phyloP scores from a whole-genome alignment of 1,284 basidiomycete species.

The Ustilago lituana region DNA sequence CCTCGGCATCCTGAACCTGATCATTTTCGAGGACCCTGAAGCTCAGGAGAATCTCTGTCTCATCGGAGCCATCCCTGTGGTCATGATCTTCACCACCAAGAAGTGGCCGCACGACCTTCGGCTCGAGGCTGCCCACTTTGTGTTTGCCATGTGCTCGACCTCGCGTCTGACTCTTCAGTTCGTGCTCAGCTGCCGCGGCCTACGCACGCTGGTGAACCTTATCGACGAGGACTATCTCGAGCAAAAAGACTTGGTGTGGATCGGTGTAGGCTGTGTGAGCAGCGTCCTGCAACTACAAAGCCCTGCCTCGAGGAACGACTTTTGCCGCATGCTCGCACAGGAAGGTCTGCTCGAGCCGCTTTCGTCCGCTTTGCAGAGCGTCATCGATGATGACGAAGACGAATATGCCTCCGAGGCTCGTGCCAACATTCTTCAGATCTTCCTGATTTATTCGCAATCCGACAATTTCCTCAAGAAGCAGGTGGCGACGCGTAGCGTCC shows the following conservation, averaged over 20 bases:
- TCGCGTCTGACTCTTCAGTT: conserved; percentile 79
- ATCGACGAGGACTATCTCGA: conserved; percentile 94
- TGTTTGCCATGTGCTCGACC: conserved; percentile 88
- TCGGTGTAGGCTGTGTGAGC: conserved; percentile 91
- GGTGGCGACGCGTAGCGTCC: conserved; percentile 85
- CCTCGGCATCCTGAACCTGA: conserved; percentile 86
- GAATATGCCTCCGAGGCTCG: conserved; percentile 75
- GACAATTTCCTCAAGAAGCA: conserved; percentile 91
- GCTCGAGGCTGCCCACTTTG: conserved; percentile 92
- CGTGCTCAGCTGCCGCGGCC: conserved; percentile 80
- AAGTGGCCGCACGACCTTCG: conserved; percentile 91
- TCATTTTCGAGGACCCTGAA: conserved; percentile 84
- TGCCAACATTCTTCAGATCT: conserved; percentile 85
- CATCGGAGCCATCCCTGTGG: conserved; percentile 73
- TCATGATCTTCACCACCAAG: conserved; percentile 85
- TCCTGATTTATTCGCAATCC: conserved; percentile 91
- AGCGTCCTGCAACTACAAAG: conserved; percentile 92
- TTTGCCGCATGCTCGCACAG: conserved; percentile 96
- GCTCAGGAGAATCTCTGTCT: conserved; percentile 94
- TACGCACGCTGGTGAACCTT: conserved; percentile 92
- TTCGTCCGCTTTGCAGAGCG: conserved; percentile 85
- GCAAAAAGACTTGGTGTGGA: conserved; percentile 85
- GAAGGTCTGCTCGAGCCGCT: conserved; percentile 93
- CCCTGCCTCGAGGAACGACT: conserved; percentile 95
- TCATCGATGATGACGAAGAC: conserved; percentile 79